Conservation (phyloP, 305 asterid species). For the Fraxinus baroniana region DNA sequence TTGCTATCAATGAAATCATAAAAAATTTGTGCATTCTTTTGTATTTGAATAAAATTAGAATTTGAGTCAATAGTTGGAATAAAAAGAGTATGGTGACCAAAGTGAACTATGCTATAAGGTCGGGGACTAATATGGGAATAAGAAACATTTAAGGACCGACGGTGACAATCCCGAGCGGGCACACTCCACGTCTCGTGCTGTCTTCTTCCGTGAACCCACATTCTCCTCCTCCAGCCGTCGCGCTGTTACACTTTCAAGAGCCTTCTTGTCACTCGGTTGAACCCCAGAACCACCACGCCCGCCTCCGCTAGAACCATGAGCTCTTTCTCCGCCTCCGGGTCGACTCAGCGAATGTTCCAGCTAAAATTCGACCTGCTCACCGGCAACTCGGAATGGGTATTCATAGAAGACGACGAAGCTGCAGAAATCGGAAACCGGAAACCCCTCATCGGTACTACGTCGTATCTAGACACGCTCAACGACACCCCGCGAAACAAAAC, state of each 20-base stretch:
- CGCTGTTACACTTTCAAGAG: conserved; percentile 4
- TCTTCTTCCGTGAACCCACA: conserved; percentile 30
- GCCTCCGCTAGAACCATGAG: conserved; percentile 41
- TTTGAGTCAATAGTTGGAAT: not conserved
- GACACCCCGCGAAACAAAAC: conserved; percentile 72
- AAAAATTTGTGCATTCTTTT: not conserved
- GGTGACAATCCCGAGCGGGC: not conserved
- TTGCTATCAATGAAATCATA: too few species aligned
- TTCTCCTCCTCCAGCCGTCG: conserved; percentile 17
- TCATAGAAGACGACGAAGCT: conserved; percentile 41
- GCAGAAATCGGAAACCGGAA: conserved; percentile 30
- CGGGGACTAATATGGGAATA: too few species aligned
- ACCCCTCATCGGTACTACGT: conserved; percentile 67
- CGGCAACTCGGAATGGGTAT: conserved; percentile 81
- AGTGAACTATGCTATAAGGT: not conserved
- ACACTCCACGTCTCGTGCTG: conserved; percentile 17
- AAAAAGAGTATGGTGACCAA: not conserved
- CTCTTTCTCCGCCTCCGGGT: conserved; percentile 29
- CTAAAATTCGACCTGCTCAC: conserved; percentile 71
- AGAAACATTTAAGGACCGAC: too few species aligned
- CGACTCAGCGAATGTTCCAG: conserved; percentile 62
- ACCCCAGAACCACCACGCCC: conserved; percentile 9
- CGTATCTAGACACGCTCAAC: conserved; percentile 89
- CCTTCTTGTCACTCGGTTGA: not conserved
- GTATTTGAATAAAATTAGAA: not conserved